These are phyloP conservation scores for Crithidia sp. DNA, from an alignment of 208 protist genomes.

Conservation along the genomic window DNA sequence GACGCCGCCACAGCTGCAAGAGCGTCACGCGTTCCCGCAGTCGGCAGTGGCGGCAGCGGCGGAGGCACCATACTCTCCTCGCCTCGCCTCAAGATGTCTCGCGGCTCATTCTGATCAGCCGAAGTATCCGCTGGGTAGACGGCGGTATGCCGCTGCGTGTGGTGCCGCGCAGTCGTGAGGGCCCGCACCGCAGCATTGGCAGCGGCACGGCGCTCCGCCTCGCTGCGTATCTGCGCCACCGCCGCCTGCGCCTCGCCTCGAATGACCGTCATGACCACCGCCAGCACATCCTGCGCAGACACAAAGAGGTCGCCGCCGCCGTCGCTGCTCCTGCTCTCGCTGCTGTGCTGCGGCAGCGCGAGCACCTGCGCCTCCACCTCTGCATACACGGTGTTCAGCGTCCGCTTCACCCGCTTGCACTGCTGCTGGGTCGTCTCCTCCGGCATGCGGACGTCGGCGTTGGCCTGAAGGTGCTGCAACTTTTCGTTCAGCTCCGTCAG, in stretches of 20 bases:
- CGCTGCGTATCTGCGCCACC: slow-evolving; percentile 43
- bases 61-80: neutral
- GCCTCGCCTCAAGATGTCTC: too few relatives aligned
- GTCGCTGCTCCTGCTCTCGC: neutral
- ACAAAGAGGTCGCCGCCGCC: slow-evolving; percentile 5
- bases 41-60: slow-evolving; percentile 11
- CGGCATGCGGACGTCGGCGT: slow-evolving; percentile 24
- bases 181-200: slow-evolving; percentile 27
- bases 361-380: slow-evolving; percentile 50
- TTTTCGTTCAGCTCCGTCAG: slow-evolving; percentile 47
- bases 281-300: slow-evolving; percentile 42
- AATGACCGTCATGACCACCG: slow-evolving; percentile 40
- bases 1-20: slow-evolving; percentile 16
- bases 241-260: slow-evolving; percentile 44
- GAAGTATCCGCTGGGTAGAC: neutral
- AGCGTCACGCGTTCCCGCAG: slow-evolving; percentile 9
- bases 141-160: slow-evolving; percentile 2
- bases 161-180: slow-evolving; percentile 14
- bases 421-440: slow-evolving; percentile 36
- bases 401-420: slow-evolving; percentile 56
- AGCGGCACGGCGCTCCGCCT: slow-evolving; percentile 26
- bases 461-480: slow-evolving; percentile 36
- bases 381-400: slow-evolving; percentile 59
- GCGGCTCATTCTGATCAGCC: too few relatives aligned
- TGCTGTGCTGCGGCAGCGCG: slow-evolving; percentile 1